Evolutionary conservation across 495 filamentous ascomycete species (phyloP).

Genomic region (Daldinia concentrica): DNA sequence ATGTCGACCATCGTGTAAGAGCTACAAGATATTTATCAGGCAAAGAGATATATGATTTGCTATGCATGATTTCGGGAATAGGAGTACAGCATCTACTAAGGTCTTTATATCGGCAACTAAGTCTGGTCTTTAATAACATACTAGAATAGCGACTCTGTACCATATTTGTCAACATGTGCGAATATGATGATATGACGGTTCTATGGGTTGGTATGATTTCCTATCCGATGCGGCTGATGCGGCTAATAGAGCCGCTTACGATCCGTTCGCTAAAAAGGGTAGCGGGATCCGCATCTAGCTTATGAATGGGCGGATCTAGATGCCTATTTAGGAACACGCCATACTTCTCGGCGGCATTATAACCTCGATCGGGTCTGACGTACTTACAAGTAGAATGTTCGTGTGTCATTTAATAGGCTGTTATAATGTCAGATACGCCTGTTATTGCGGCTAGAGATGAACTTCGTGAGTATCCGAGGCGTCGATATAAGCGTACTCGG

Average conservation of each 20-base stretch:
- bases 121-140: background rate
- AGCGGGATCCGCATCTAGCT: conserved; percentile 33
- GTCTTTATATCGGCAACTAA: background rate
- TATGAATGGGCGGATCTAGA: conserved; percentile 19
- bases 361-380: background rate
- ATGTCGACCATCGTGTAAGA: background rate
- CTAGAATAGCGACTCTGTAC: background rate
- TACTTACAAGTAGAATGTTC: background rate
- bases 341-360: background rate
- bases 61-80: background rate
- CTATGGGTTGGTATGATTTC: background rate
- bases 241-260: background rate
- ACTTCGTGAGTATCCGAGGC: conserved; percentile 1
- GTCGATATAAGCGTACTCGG: conserved; percentile 35
- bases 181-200: background rate
- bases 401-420: background rate
- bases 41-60: background rate
- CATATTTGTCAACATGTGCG: background rate
- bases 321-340: conserved; percentile 1
- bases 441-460: background rate
- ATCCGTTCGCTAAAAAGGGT: background rate
- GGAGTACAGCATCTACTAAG: background rate
- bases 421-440: background rate
- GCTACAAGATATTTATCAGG: background rate
- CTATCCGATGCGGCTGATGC: background rate